phyloP scores from a whole-genome alignment of 257 asterid species.

The Solanum habrochaites region DNA sequence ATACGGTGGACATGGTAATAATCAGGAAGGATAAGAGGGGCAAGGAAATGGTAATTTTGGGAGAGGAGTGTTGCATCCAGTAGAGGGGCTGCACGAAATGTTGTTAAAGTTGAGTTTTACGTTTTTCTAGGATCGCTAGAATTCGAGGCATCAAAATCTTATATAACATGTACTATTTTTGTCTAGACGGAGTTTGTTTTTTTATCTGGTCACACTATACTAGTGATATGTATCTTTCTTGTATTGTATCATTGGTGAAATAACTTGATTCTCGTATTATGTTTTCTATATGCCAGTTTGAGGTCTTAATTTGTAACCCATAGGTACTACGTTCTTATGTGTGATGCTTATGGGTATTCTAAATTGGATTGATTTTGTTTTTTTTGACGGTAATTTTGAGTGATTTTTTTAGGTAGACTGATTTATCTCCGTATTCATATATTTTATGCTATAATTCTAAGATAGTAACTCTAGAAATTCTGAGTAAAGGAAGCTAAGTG shows the following conservation, averaged over 20 bases:
- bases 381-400: too few relatives aligned
- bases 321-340: not conserved
- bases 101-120: not conserved
- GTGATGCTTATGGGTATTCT: not conserved
- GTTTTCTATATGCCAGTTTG: not conserved
- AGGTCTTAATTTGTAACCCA: too few relatives aligned
- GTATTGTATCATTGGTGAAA: too few relatives aligned
- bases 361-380: not conserved
- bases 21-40: not conserved
- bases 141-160: not conserved
- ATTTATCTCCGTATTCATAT: too few relatives aligned
- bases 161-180: not conserved
- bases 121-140: not conserved
- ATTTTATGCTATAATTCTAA: not conserved
- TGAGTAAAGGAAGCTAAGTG: not conserved
- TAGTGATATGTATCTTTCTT: too few relatives aligned
- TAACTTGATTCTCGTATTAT: not conserved
- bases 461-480: not conserved
- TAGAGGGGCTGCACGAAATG: not conserved
- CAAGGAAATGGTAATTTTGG: not conserved
- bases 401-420: too few relatives aligned
- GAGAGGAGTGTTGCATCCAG: not conserved
- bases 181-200: too few relatives aligned
- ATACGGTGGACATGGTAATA: not conserved
- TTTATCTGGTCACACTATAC: too few relatives aligned